Conservation (phyloP, 495 filamentous ascomycete species). For the Immersiella caudata region DNA sequence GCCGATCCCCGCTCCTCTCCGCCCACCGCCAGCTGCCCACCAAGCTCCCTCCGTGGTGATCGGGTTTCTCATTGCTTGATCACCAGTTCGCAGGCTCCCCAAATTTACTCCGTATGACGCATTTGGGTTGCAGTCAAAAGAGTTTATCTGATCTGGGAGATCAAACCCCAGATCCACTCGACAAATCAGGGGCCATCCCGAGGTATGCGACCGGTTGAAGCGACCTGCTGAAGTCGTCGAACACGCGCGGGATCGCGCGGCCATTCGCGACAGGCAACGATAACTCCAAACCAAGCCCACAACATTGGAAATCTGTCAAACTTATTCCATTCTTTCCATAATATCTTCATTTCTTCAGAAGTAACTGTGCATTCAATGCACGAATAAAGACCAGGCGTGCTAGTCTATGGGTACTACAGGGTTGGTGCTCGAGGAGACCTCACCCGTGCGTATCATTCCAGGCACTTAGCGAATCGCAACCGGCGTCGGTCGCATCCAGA, state of each 20-base stretch:
- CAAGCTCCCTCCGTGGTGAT: constrained; percentile 12
- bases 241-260: constrained; percentile 9
- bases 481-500: neutral
- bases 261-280: neutral
- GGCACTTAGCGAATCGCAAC: neutral
- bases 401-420: no score
- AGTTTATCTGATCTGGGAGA: constrained; percentile 8
- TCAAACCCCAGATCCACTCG: constrained; percentile 18
- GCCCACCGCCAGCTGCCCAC: neutral
- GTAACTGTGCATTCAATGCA: neutral
- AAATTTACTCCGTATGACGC: constrained; percentile 3
- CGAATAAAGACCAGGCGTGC: no score
- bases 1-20: neutral
- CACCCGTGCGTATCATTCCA: no score
- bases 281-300: no score
- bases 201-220: constrained; percentile 9
- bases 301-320: no score
- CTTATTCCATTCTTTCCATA: no score
- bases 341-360: no score
- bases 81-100: constrained; percentile 6
- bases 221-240: neutral
- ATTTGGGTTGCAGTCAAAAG: constrained; percentile 2
- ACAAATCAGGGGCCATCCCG: constrained; percentile 21
- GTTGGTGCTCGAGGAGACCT: no score
- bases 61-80: constrained; percentile 22